phyloP scores from a whole-genome alignment of 805 yeast species.

The Wickerhamia fluorescens region DNA sequence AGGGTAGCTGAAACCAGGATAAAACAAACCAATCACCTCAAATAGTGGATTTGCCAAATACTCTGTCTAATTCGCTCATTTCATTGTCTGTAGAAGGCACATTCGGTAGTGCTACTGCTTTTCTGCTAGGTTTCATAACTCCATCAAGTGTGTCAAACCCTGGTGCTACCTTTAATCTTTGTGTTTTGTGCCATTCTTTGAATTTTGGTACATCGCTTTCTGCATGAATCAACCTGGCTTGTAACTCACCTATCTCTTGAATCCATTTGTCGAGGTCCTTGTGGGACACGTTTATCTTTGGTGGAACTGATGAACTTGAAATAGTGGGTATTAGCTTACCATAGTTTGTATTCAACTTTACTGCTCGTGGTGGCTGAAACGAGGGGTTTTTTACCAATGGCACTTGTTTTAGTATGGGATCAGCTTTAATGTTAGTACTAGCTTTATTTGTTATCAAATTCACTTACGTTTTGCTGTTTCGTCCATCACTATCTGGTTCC shows the following conservation, averaged over 20 bases:
- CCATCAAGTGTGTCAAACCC: constrained; percentile 28
- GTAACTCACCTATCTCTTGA: constrained; percentile 22
- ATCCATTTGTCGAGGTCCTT: constrained; percentile 24
- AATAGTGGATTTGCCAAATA: constrained; percentile 17
- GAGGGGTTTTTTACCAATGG: constrained; percentile 50
- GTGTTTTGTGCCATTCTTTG: constrained; percentile 22
- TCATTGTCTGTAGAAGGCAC: constrained; percentile 3
- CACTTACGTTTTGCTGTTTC: constrained; percentile 15
- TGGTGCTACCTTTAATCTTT: constrained; percentile 33
- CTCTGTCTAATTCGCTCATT: constrained; percentile 20
- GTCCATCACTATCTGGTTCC: constrained; percentile 8
- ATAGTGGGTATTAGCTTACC: constrained; percentile 28
- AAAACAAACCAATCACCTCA: neutral
- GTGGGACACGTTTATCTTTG: constrained; percentile 22
- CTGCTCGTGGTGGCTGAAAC: constrained; percentile 47
- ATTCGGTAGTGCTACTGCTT: constrained; percentile 1
- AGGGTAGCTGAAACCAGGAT: neutral
- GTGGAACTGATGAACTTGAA: constrained; percentile 28
- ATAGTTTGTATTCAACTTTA: constrained; percentile 44
- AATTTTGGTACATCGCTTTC: constrained; percentile 12
- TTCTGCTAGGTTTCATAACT: constrained; percentile 24
- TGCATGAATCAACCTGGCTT: constrained; percentile 2
- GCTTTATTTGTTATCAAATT: neutral
- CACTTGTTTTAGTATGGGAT: constrained; percentile 43
- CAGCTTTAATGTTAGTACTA: constrained; percentile 24